These are phyloP conservation scores for Cicer judaicum DNA, from an alignment of 306 rosid genomes.

Conservation along the genomic window DNA sequence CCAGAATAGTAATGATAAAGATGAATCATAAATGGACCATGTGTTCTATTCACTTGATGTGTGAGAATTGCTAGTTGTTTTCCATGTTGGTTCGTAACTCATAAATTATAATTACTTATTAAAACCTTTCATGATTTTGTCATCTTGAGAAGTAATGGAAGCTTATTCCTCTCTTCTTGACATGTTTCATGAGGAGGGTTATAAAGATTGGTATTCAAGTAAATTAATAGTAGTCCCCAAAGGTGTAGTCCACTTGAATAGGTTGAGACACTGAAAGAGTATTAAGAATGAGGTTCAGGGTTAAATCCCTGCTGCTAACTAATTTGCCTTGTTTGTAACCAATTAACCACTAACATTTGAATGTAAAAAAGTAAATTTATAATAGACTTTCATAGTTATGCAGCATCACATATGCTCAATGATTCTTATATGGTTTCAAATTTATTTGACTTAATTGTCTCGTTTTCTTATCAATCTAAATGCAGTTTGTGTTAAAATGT, in stretches of 20 bases:
- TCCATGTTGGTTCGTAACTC: constrained; percentile 20
- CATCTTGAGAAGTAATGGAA: constrained; percentile 26
- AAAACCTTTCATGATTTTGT: constrained; percentile 31
- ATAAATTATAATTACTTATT: constrained; percentile 30
- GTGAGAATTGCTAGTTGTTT: constrained; percentile 13
- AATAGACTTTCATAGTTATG: too few species aligned
- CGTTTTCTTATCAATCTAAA: constrained; percentile 20
- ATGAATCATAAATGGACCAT: background rate
- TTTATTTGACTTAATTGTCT: background rate
- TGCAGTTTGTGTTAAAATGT: constrained; percentile 67
- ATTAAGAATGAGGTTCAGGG: too few species aligned
- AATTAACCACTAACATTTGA: too few species aligned
- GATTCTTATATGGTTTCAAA: constrained; percentile 16
- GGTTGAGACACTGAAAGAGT: too few species aligned
- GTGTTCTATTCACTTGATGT: background rate
- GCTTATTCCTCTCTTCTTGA: constrained; percentile 12
- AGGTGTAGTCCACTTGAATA: too few species aligned
- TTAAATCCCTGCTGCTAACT: too few species aligned
- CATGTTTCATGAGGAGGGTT: constrained; percentile 27
- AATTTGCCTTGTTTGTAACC: too few species aligned
- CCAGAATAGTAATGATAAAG: constrained; percentile 19
- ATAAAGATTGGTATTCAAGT: background rate
- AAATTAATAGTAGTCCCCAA: background rate
- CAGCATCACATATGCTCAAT: background rate
- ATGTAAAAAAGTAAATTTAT: too few species aligned